Conservation (phyloP, 2,329 filamentous ascomycete species). For the Trichoderma lentiforme region DNA sequence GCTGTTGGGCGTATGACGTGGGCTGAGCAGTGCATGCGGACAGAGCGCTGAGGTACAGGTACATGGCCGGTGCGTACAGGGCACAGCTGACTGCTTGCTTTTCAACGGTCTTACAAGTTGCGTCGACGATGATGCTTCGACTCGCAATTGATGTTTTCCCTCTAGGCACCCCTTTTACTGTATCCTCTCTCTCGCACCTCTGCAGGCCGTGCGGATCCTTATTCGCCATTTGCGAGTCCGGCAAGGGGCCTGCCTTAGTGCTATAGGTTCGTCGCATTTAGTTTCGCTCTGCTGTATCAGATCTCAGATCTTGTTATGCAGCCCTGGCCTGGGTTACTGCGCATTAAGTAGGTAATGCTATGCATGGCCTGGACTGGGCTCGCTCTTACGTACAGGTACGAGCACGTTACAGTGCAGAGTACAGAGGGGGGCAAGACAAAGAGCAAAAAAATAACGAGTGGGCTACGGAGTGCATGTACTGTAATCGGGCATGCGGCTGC, state of each 20-base stretch:
- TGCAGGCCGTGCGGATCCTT: background rate
- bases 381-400: background rate
- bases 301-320: conserved; percentile 15
- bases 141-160: background rate
- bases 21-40: background rate
- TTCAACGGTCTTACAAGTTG: background rate
- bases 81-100: background rate
- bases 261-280: background rate
- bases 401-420: background rate
- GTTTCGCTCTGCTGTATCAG: conserved; percentile 4
- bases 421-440: background rate
- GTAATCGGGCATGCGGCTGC: background rate
- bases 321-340: background rate
- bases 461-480: background rate
- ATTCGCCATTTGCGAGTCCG: background rate
- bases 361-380: background rate
- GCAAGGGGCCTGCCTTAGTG: conserved; percentile 8
- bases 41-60: background rate
- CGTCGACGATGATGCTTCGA: background rate
- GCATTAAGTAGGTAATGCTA: background rate
- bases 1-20: conserved; percentile 8
- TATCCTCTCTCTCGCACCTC: background rate
- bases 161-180: background rate
- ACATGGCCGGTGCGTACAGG: background rate
- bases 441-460: background rate